phyloP scores from a whole-genome alignment of 495 filamentous ascomycete species.

The Penicillium macrosclerotiorum region DNA sequence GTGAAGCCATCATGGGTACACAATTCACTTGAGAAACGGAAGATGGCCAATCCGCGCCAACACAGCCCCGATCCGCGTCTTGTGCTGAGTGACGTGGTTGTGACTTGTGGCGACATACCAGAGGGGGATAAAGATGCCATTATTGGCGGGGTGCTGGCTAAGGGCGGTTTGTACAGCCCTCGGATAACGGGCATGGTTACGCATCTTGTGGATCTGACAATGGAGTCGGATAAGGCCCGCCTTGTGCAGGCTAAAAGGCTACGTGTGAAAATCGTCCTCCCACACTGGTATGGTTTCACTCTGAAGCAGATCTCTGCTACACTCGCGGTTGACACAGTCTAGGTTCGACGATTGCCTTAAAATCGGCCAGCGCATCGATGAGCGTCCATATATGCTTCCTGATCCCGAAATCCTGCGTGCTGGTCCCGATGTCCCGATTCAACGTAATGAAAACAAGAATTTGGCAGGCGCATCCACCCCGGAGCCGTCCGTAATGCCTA shows the following conservation, averaged over 20 bases:
- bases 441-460: constrained; percentile 53
- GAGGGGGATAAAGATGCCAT: constrained; percentile 90
- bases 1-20: constrained; percentile 81
- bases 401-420: constrained; percentile 73
- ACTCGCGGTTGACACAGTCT: constrained; percentile 3
- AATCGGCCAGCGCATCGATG: constrained; percentile 82
- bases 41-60: constrained; percentile 72
- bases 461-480: constrained; percentile 74
- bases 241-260: constrained; percentile 60
- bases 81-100: constrained; percentile 78
- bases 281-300: constrained; percentile 71
- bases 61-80: constrained; percentile 88
- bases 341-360: constrained; percentile 97
- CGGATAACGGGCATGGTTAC: constrained; percentile 71
- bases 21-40: constrained; percentile 61
- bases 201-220: constrained; percentile 81
- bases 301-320: background rate
- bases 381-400: constrained; percentile 82
- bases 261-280: constrained; percentile 80
- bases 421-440: constrained; percentile 52
- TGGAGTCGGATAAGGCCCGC: constrained; percentile 70
- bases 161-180: constrained; percentile 78
- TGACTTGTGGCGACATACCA: constrained; percentile 79
- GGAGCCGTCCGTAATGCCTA: constrained; percentile 54
- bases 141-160: constrained; percentile 80